Conservation (phyloP, 164 flowering plant genomes). For the Stephania japonica region DNA sequence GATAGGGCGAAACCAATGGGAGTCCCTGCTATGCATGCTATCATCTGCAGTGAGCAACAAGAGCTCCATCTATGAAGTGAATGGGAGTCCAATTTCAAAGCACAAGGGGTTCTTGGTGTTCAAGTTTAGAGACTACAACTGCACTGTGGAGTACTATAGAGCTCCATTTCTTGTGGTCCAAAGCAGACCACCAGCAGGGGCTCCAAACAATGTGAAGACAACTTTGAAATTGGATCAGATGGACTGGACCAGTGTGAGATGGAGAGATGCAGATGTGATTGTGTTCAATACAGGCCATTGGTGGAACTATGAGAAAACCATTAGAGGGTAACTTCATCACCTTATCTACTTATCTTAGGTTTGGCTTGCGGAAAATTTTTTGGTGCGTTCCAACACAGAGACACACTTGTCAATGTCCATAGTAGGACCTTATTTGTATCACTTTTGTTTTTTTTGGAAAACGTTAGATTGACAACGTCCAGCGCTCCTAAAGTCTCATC, state of each 20-base stretch:
- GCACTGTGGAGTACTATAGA: constrained; percentile 92
- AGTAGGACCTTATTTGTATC: too few species aligned
- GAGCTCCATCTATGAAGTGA: constrained; percentile 76
- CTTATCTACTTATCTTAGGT: neutral
- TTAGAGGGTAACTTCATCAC: constrained; percentile 52
- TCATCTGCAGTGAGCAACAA: constrained; percentile 60
- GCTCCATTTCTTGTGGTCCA: constrained; percentile 90
- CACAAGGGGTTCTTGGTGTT: constrained; percentile 86
- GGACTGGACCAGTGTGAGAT: constrained; percentile 76
- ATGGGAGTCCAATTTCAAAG: constrained; percentile 93
- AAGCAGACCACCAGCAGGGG: constrained; percentile 63
- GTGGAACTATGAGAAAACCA: constrained; percentile 97
- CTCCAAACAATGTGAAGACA: constrained; percentile 34
- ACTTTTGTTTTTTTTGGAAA: too few species aligned
- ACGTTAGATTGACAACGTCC: too few species aligned
- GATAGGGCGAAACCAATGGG: constrained; percentile 99
- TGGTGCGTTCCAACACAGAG: too few species aligned
- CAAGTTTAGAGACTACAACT: constrained; percentile 73
- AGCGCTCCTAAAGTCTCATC: too few species aligned
- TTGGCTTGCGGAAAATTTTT: neutral
- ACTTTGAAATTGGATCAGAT: constrained; percentile 76
- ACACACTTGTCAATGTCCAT: too few species aligned
- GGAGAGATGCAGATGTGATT: constrained; percentile 89
- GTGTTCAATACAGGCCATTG: constrained; percentile 91
- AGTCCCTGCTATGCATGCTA: constrained; percentile 93